phyloP scores from a whole-genome alignment of 1,284 basidiomycete species.

The Sporisorium scitamineum region DNA sequence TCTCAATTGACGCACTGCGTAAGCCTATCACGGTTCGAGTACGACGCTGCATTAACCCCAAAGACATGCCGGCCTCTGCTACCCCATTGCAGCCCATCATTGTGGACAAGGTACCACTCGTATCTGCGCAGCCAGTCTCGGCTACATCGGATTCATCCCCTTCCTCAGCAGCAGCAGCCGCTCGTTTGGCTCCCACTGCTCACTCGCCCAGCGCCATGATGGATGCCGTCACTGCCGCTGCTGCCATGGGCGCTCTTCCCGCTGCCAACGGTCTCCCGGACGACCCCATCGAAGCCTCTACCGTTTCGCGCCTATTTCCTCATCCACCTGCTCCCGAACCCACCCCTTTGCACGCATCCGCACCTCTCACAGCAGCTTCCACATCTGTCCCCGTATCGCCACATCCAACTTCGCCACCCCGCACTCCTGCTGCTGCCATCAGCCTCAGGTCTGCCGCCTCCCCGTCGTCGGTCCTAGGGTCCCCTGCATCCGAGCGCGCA shows the following conservation, averaged over 20 bases:
- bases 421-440: conserved; percentile 27
- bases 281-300: conserved; percentile 59
- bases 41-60: background rate
- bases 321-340: conserved; percentile 56
- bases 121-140: conserved; percentile 10
- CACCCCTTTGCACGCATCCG: conserved; percentile 12
- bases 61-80: conserved; percentile 19
- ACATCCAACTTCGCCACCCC: conserved; percentile 31
- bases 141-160: conserved; percentile 7
- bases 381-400: conserved; percentile 41
- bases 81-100: conserved; percentile 30
- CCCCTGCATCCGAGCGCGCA: conserved; percentile 31
- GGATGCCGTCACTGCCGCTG: conserved; percentile 32
- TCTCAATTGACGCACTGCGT: conserved; percentile 11
- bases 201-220: conserved; percentile 28
- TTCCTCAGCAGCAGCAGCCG: conserved; percentile 8
- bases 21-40: background rate
- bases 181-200: conserved; percentile 4
- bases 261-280: conserved; percentile 63
- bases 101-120: conserved; percentile 15
- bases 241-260: conserved; percentile 41
- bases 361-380: conserved; percentile 11
- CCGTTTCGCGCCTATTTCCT: conserved; percentile 60
- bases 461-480: conserved; percentile 18
- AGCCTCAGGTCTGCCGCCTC: conserved; percentile 28